A percentile compares a stretch with the other conserved stretches of the same genome.
phyloP scores from a whole-genome alignment of 768 basidiomycete genomes.

The Lentinula sp. region DNA sequence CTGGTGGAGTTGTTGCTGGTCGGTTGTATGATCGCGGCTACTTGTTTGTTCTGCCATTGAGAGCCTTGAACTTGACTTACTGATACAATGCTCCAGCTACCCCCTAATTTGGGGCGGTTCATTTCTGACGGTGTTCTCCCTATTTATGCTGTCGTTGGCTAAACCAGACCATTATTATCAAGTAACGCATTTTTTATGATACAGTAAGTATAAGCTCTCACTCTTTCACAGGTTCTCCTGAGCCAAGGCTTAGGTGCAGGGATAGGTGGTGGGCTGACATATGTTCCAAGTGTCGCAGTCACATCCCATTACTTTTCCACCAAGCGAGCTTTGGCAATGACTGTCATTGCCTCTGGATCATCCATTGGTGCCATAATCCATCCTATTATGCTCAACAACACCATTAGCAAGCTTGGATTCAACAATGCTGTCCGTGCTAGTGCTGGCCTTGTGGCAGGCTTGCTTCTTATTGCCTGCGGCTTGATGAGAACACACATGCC shows the following conservation, averaged over 20 bases:
- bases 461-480: constrained; percentile 31
- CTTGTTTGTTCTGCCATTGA: constrained; percentile 20
- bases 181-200: background rate
- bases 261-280: constrained; percentile 48
- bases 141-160: constrained; percentile 48
- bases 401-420: constrained; percentile 27
- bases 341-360: constrained; percentile 41
- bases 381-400: constrained; percentile 45
- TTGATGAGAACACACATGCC: constrained; percentile 30
- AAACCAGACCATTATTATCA: constrained; percentile 45
- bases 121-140: constrained; percentile 11
- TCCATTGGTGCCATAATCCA: constrained; percentile 46
- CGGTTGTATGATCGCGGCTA: constrained; percentile 42
- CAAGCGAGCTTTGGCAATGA: constrained; percentile 47
- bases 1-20: constrained; percentile 34
- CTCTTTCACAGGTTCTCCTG: constrained; percentile 30
- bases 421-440: constrained; percentile 35
- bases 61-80: background rate
- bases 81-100: background rate
- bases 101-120: background rate
- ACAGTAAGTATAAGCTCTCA: background rate
- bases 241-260: constrained; percentile 53
- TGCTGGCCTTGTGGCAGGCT: constrained; percentile 29
- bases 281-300: constrained; percentile 44
- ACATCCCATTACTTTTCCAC: constrained; percentile 47